phyloP scores from a whole-genome alignment of 768 basidiomycete species.

The Collybiopsis luxurians region DNA sequence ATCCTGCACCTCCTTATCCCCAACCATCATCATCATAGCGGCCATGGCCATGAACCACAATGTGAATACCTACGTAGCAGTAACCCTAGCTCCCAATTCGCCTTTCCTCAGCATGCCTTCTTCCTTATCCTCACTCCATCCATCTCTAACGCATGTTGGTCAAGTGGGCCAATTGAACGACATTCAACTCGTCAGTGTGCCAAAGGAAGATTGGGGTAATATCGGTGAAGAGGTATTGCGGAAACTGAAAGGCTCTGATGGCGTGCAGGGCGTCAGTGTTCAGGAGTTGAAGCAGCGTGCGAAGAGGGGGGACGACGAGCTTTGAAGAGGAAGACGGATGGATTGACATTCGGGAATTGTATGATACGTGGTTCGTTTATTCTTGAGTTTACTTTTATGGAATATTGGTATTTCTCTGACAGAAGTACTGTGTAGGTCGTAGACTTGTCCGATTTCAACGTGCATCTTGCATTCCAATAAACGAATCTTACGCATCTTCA shows the following conservation, averaged over 20 bases:
- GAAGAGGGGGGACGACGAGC: constrained; percentile 34
- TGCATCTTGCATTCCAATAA: too few species aligned
- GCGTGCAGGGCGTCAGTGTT: constrained; percentile 34
- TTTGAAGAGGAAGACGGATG: constrained; percentile 18
- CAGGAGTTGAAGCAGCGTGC: constrained; percentile 32
- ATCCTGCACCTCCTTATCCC: neutral
- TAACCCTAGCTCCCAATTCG: constrained; percentile 36
- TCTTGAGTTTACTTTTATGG: too few species aligned
- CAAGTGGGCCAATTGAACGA: constrained; percentile 40
- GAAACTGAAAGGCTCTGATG: constrained; percentile 24
- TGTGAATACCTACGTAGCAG: constrained; percentile 40
- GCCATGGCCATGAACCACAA: constrained; percentile 27
- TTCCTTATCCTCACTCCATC: constrained; percentile 27
- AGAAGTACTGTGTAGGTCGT: too few species aligned
- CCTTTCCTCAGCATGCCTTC: constrained; percentile 28
- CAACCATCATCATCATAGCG: constrained; percentile 6
- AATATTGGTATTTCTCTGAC: too few species aligned
- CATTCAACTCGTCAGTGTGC: constrained; percentile 43
- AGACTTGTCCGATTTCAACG: too few species aligned
- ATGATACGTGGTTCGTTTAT: too few species aligned
- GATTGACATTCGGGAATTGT: too few species aligned
- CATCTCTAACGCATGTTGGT: constrained; percentile 34
- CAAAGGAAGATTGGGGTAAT: constrained; percentile 34
- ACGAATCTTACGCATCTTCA: too few species aligned
- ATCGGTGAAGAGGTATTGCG: constrained; percentile 27